These are phyloP conservation scores for Chaetomium tenue DNA, from an alignment of 495 filamentous ascomycete genomes.

Conservation along the genomic window DNA sequence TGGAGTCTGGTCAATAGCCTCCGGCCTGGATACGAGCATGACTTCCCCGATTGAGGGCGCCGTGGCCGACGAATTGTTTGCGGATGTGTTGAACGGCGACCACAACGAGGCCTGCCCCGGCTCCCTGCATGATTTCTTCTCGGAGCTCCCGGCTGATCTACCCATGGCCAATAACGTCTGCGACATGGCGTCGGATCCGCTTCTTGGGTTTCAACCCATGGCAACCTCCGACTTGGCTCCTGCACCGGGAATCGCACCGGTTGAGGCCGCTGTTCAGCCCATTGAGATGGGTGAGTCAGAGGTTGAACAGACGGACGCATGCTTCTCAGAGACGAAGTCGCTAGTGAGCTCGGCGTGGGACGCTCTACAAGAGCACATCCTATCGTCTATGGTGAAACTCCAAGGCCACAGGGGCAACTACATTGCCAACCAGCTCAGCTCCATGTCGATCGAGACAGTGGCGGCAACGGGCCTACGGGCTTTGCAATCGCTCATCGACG, in stretches of 20 bases:
- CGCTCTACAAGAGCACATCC: conserved; percentile 43
- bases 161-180: conserved; percentile 19
- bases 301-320: conserved; percentile 23
- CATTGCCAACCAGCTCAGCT: conserved; percentile 38
- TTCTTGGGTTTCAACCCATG: conserved; percentile 33
- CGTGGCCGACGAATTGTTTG: conserved; percentile 27
- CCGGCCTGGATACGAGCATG: conserved; percentile 34
- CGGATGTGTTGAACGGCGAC: conserved; percentile 19
- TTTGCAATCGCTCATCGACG: conserved; percentile 36
- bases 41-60: conserved; percentile 36
- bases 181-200: conserved; percentile 28
- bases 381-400: conserved; percentile 40
- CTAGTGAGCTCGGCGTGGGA: conserved; percentile 45
- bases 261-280: conserved; percentile 23
- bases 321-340: conserved; percentile 40
- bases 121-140: conserved; percentile 31
- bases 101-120: conserved; percentile 23
- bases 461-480: conserved; percentile 40
- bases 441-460: conserved; percentile 39
- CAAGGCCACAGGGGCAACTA: conserved; percentile 38
- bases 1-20: conserved; percentile 35
- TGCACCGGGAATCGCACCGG: conserved; percentile 36
- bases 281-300: conserved; percentile 21
- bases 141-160: conserved; percentile 41
- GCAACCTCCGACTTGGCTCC: conserved; percentile 31